Evolutionary conservation across 2,329 filamentous ascomycete genomes (phyloP).

Genomic region (Ascochyta rabiei): DNA sequence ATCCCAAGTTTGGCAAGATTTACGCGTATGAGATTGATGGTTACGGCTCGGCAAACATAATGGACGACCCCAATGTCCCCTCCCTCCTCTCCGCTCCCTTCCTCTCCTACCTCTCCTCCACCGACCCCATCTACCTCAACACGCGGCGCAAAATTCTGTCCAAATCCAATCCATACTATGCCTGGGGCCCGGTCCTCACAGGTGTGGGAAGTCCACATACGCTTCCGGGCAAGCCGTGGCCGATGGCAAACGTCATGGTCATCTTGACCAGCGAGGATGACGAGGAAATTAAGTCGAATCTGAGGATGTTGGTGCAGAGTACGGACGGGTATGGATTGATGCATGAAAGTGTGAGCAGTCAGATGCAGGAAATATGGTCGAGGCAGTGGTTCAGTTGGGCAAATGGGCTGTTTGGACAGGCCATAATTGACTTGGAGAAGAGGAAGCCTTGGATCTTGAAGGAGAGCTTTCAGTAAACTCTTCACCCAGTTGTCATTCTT

Average conservation of each 20-base stretch:
- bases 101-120: constrained; percentile 58
- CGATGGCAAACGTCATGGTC: constrained; percentile 57
- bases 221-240: constrained; percentile 55
- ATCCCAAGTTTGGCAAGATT: constrained; percentile 44
- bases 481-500: not conserved
- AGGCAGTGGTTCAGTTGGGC: constrained; percentile 60
- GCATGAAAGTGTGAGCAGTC: constrained; percentile 57
- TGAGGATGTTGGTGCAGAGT: constrained; percentile 53
- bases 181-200: constrained; percentile 52
- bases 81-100: constrained; percentile 69
- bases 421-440: constrained; percentile 53
- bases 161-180: constrained; percentile 55
- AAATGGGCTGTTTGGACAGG: constrained; percentile 58
- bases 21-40: constrained; percentile 59
- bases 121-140: constrained; percentile 51
- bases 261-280: constrained; percentile 57
- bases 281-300: constrained; percentile 50
- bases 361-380: constrained; percentile 50
- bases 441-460: constrained; percentile 51
- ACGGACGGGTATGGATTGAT: constrained; percentile 57
- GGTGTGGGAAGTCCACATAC: constrained; percentile 56
- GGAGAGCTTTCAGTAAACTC: constrained; percentile 34
- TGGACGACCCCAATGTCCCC: constrained; percentile 76
- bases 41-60: constrained; percentile 59
- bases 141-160: constrained; percentile 53